These are phyloP conservation scores for Trichosphaerium sp. DNA, from an alignment of 78 protist species.

Conservation along the genomic window DNA sequence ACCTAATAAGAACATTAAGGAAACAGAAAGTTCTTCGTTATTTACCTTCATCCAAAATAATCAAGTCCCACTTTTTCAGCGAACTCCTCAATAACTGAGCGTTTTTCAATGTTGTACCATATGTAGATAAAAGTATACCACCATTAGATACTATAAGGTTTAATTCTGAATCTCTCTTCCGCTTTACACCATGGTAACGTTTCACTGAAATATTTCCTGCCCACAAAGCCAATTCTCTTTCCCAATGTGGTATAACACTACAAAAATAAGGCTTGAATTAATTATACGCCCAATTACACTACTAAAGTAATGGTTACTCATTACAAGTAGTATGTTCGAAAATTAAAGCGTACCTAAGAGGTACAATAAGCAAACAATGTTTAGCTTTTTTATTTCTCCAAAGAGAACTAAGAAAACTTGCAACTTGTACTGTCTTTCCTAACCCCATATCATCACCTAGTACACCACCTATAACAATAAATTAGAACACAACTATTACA, in stretches of 20 bases:
- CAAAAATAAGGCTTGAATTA: slow-evolving; percentile 4
- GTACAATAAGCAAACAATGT: slow-evolving; percentile 20
- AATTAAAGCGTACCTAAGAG: slow-evolving; percentile 31
- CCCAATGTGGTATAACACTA: too few species aligned
- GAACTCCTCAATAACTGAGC: not conserved
- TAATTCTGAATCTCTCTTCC: not conserved
- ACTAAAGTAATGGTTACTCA: not conserved
- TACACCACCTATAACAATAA: slow-evolving; percentile 8
- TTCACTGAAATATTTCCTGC: not conserved
- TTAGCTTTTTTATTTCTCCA: not conserved
- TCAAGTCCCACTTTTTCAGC: slow-evolving; percentile 36
- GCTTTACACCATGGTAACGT: slow-evolving; percentile 8
- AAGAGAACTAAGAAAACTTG: slow-evolving; percentile 13
- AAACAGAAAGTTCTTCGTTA: not conserved
- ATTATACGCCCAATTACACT: not conserved
- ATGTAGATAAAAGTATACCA: slow-evolving; percentile 47
- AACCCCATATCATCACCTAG: slow-evolving; percentile 64
- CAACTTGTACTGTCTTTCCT: slow-evolving; percentile 62
- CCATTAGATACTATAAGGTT: slow-evolving; percentile 7
- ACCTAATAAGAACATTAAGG: not conserved
- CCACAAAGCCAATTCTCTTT: too few species aligned
- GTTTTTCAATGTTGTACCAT: slow-evolving; percentile 31
- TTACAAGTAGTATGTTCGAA: slow-evolving; percentile 6
- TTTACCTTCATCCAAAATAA: not conserved
- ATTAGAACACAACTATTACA: too few species aligned